These are phyloP conservation scores for Neofusicoccum laricinum DNA, from an alignment of 2,329 filamentous ascomycete genomes.

Conservation along the genomic window DNA sequence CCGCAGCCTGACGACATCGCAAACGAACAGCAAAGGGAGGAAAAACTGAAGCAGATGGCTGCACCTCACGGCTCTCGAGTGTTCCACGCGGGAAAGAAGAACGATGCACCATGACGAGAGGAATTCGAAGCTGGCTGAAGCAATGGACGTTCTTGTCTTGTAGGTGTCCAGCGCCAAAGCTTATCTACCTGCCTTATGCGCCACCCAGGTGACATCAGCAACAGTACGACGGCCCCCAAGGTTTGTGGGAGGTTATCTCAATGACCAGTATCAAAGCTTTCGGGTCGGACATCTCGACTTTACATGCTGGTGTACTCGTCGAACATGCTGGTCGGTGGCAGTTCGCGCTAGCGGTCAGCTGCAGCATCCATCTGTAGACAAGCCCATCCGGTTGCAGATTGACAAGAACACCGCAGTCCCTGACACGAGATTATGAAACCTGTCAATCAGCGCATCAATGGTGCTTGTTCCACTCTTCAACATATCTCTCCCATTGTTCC, in stretches of 20 bases:
- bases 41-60: constrained; percentile 30
- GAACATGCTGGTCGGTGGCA: neutral
- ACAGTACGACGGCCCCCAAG: neutral
- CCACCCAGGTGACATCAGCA: constrained; percentile 3
- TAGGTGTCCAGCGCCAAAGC: constrained; percentile 16
- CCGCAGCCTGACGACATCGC: constrained; percentile 26
- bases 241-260: too few species aligned
- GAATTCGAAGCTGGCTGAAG: constrained; percentile 19
- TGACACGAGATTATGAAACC: too few species aligned
- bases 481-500: too few species aligned
- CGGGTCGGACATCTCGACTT: too few species aligned
- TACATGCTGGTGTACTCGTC: too few species aligned
- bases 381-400: too few species aligned
- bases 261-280: too few species aligned
- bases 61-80: constrained; percentile 25
- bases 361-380: too few species aligned
- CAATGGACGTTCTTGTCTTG: constrained; percentile 23
- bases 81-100: constrained; percentile 26
- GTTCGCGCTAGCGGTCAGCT: constrained; percentile 10
- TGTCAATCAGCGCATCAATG: too few species aligned
- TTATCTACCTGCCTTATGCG: too few species aligned
- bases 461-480: too few species aligned
- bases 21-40: constrained; percentile 26
- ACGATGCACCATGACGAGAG: neutral
- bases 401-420: too few species aligned